Conservation (phyloP, 768 basidiomycete genomes). For the Termitomyces eurrhizus region DNA sequence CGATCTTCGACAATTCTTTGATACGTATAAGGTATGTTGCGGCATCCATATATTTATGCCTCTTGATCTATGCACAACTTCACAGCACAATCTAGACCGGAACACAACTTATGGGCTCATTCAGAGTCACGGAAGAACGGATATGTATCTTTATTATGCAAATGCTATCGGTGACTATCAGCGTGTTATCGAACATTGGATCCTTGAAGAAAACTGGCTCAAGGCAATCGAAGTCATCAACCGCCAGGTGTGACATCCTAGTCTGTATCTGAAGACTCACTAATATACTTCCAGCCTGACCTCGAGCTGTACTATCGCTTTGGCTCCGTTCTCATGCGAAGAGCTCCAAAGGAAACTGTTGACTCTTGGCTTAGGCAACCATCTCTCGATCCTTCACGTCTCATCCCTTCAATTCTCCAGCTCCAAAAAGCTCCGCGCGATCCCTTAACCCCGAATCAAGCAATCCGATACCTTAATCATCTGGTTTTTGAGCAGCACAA, state of each 20-base stretch:
- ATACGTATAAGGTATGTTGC: conserved; percentile 79
- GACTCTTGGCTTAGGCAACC: conserved; percentile 90
- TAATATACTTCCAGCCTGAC: conserved; percentile 49
- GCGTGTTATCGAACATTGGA: conserved; percentile 88
- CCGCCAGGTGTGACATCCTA: conserved; percentile 60
- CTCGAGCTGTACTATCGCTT: conserved; percentile 92
- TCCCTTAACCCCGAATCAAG: conserved; percentile 76
- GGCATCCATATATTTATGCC: not conserved
- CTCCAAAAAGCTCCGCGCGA: conserved; percentile 71
- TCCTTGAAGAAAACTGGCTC: conserved; percentile 88
- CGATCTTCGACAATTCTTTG: conserved; percentile 88
- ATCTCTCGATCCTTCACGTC: conserved; percentile 72
- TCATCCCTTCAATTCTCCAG: conserved; percentile 86
- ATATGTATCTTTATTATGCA: conserved; percentile 91
- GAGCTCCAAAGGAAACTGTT: conserved; percentile 85
- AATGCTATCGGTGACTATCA: conserved; percentile 74
- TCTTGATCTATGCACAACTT: not conserved
- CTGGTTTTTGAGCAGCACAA: conserved; percentile 78
- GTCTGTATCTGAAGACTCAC: not conserved
- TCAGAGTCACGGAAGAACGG: conserved; percentile 87
- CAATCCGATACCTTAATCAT: conserved; percentile 84
- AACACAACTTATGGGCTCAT: conserved; percentile 91
- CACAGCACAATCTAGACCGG: conserved; percentile 79
- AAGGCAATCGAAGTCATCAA: conserved; percentile 90
- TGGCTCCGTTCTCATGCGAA: conserved; percentile 80